These are phyloP conservation scores for Coemansia erecta DNA, from an alignment of 192 early-diverging fungal genomes.

Conservation along the genomic window DNA sequence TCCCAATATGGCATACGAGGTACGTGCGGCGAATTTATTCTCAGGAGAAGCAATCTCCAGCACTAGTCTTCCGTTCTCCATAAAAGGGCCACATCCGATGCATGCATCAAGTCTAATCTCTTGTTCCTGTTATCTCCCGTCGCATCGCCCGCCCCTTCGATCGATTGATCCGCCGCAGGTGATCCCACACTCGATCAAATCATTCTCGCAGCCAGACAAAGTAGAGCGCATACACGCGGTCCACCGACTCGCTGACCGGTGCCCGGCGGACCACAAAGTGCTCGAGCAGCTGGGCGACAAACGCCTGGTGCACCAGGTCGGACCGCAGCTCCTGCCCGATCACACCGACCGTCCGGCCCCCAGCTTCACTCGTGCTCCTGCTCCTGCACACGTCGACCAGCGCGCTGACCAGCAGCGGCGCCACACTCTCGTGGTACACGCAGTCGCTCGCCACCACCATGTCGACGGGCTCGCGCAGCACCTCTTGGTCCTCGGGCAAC, in stretches of 20 bases:
- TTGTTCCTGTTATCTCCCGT: too few species aligned
- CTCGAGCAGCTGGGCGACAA: constrained; percentile 28
- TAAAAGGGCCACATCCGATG: too few species aligned
- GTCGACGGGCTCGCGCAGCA: constrained; percentile 22
- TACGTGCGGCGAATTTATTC: too few species aligned
- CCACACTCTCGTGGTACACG: constrained; percentile 44
- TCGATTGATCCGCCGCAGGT: too few species aligned
- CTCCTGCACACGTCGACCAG: constrained; percentile 23
- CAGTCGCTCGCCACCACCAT: constrained; percentile 48
- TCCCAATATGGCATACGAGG: too few species aligned
- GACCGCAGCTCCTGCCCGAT: constrained; percentile 51
- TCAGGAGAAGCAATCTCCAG: too few species aligned
- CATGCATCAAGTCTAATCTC: too few species aligned
- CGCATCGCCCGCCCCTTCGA: too few species aligned
- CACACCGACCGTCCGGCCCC: constrained; percentile 15
- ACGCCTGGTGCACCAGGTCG: constrained; percentile 44
- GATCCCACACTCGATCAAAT: too few species aligned
- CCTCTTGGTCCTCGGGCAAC: constrained; percentile 18
- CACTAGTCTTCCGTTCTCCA: too few species aligned
- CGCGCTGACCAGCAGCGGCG: constrained; percentile 25
- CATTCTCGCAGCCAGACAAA: constrained; percentile 25
- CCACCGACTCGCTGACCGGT: constrained; percentile 18
- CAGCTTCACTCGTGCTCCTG: constrained; percentile 11
- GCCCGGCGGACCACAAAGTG: constrained; percentile 30
- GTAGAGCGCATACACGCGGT: constrained; percentile 25